A percentile compares a stretch with the other conserved stretches of the same genome.
phyloP scores from a whole-genome alignment of 2,329 filamentous ascomycete genomes.

The Paramyrothecium roridum region DNA sequence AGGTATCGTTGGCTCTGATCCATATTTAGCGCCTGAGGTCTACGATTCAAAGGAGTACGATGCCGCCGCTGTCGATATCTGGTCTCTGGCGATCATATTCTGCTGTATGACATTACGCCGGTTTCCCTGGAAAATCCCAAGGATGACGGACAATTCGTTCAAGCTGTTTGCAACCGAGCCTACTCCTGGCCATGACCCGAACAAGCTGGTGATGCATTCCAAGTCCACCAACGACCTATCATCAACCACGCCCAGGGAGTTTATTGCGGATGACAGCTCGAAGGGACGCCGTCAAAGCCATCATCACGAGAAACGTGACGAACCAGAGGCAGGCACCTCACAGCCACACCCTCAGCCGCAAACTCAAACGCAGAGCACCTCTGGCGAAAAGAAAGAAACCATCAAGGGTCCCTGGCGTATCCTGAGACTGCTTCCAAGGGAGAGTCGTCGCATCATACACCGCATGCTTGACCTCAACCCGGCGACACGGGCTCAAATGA shows the following conservation, averaged over 20 bases:
- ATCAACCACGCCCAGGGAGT: conserved; percentile 35
- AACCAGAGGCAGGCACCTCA: conserved; percentile 7
- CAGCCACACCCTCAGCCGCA: conserved; percentile 11
- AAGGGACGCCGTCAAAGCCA: conserved; percentile 8
- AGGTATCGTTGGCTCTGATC: conserved; percentile 79
- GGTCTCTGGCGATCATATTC: conserved; percentile 97
- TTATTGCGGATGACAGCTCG: conserved; percentile 29
- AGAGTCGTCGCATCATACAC: conserved; percentile 85
- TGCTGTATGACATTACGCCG: conserved; percentile 96
- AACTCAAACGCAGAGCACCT: conserved; percentile 22
- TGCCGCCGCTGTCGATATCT: conserved; percentile 90
- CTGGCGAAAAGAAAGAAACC: conserved; percentile 62
- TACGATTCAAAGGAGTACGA: conserved; percentile 94
- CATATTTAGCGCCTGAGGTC: conserved; percentile 94
- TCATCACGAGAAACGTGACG: conserved; percentile 14
- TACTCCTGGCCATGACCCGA: conserved; percentile 67
- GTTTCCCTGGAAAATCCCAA: conserved; percentile 96
- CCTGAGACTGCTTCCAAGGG: conserved; percentile 79
- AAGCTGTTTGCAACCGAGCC: conserved; percentile 87
- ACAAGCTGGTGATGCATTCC: conserved; percentile 45
- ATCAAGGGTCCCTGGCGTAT: conserved; percentile 93
- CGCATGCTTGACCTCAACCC: conserved; percentile 91
- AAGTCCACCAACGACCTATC: conserved; percentile 41
- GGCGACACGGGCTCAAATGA: conserved; percentile 75
- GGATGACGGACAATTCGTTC: conserved; percentile 89